These are phyloP conservation scores for Candida palmyrensis DNA, from an alignment of 805 yeast species.

Conservation along the genomic window DNA sequence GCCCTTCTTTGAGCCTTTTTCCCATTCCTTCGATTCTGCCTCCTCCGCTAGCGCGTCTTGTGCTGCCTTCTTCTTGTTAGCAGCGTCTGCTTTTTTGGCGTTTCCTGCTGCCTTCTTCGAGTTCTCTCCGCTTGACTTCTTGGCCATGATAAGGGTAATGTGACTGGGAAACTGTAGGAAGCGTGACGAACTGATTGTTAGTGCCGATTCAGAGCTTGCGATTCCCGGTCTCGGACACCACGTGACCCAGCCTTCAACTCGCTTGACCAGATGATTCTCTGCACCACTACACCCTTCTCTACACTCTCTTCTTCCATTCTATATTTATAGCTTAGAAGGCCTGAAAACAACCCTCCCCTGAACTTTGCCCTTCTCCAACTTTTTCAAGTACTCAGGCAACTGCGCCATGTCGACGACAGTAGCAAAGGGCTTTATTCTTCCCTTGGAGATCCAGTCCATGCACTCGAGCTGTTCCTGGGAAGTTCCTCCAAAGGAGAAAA, in stretches of 20 bases:
- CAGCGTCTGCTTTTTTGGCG: constrained; percentile 62
- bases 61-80: constrained; percentile 51
- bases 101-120: constrained; percentile 58
- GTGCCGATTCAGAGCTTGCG: not conserved
- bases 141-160: constrained; percentile 35
- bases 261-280: too few relatives aligned
- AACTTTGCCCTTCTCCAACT: constrained; percentile 32
- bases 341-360: constrained; percentile 40
- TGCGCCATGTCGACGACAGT: constrained; percentile 24
- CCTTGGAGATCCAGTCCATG: constrained; percentile 36
- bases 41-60: constrained; percentile 43
- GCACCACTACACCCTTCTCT: too few relatives aligned
- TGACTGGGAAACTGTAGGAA: too few relatives aligned
- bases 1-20: constrained; percentile 63
- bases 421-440: constrained; percentile 34
- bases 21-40: constrained; percentile 63
- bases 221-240: not conserved
- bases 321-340: constrained; percentile 10
- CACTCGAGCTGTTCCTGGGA: constrained; percentile 39
- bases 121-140: constrained; percentile 44
- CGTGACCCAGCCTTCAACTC: not conserved
- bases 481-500: constrained; percentile 42
- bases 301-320: too few relatives aligned
- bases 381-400: constrained; percentile 29
- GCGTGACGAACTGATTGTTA: too few relatives aligned